Evolutionary conservation across 371 early-diverging fungal genomes (phyloP), one percentile per base, ranked within the genome.

Genomic region (Thermomucor indicae-seudaticae): DNA sequence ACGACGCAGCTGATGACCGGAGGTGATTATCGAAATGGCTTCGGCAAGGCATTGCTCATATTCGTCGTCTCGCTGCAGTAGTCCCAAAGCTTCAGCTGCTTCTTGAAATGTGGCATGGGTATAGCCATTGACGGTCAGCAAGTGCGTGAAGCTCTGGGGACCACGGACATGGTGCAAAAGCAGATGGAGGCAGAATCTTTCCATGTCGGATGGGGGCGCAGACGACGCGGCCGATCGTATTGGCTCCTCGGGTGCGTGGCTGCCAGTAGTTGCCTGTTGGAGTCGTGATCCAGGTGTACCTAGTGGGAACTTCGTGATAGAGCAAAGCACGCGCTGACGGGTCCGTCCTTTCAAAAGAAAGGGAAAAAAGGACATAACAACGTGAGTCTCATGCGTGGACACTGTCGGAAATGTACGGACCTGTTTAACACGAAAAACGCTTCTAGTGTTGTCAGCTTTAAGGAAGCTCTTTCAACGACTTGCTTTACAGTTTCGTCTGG

Each of bases 81-180:
- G 32, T 7, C 23, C 31, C 20, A 22, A 17, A 25, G 19, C 17
- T 27, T 23, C 25, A 2, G 51, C 43, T 17, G 47, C 51, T 28
- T 14, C 47, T 23, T 35, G 27, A 27, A 47, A 47, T 10, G 57
- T 16, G 11, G 44, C 32, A n/a, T 19, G 41, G 5, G 29, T 1
- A 20, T 22, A 19, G 27, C 43, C 48, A 27, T 47, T 25, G 3
- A 51, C 24, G 12, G 44, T 51, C 20, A 37, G 19, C 16, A 57
- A 11, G 27, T 47, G 41, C 8, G 24, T 27, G 29, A 42, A 57
- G n/a, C 11, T 24, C 14, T 20, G 27, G 22, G 47, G n/a, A 10
- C 58, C 58, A 2, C 38, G 47, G 3, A 51, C 37, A 35, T 57
- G 47, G 12, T 47, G 22, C 14, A 57, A 29, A 2, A 51, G 37